Percentiles rank a stretch among this genome's conserved stretches.
These are phyloP conservation scores for Hamigera avellanea DNA, from an alignment of 495 filamentous ascomycete genomes.

Conservation along the genomic window DNA sequence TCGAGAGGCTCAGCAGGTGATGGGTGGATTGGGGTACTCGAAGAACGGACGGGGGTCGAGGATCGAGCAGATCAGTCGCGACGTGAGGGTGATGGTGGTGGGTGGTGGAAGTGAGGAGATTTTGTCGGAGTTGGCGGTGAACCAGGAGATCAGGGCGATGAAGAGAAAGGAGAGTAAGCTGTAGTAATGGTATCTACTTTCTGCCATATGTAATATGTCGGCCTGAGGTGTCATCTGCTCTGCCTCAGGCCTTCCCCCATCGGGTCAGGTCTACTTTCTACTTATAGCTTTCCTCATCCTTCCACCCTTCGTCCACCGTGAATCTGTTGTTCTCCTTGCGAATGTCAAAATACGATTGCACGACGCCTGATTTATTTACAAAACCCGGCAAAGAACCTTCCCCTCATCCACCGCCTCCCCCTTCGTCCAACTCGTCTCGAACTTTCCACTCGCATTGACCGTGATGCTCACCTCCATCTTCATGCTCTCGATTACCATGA, in stretches of 20 bases:
- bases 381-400: constrained; percentile 10
- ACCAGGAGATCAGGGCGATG: constrained; percentile 29
- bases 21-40: constrained; percentile 40
- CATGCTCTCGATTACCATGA: constrained; percentile 92
- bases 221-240: too few relatives aligned
- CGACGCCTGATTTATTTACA: too few relatives aligned
- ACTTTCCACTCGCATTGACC: constrained; percentile 9
- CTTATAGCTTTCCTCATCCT: too few relatives aligned
- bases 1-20: constrained; percentile 42
- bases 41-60: constrained; percentile 27
- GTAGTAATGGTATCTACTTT: too few relatives aligned
- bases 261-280: too few relatives aligned
- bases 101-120: constrained; percentile 44
- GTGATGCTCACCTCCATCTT: constrained; percentile 89
- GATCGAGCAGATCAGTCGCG: constrained; percentile 40
- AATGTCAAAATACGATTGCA: too few relatives aligned
- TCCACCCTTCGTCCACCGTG: too few relatives aligned
- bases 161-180: too few relatives aligned
- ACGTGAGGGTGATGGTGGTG: constrained; percentile 40
- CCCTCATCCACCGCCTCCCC: constrained; percentile 21
- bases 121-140: constrained; percentile 33
- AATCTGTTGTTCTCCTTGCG: too few relatives aligned
- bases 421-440: constrained; percentile 12
- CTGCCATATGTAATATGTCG: too few relatives aligned
- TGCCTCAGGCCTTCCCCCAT: too few relatives aligned